Evolutionary conservation across 306 rosid species (phyloP), one percentile per base, ranked within the genome.

Genomic region (Astragalus membranaceus): DNA sequence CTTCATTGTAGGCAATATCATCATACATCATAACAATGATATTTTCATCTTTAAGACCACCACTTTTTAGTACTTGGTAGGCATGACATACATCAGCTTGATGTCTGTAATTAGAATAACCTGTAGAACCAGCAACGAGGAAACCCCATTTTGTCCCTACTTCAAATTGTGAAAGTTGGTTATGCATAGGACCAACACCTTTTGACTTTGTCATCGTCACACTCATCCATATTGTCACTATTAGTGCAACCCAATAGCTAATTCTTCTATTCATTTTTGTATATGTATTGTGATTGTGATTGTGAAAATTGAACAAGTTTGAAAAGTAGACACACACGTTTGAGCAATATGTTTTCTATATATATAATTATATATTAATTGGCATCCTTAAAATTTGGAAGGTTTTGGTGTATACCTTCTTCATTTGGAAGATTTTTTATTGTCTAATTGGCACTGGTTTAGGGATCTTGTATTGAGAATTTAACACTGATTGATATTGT

Each of bases 11-110:
- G 5, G 83, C 79, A 32, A 79, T 79, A 15, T 76, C 81, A 69
- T 76, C 81, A 32, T 69, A 60, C 81, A 76, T 76, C 59, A 76
- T 69, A 44, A 76, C 81, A 42, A 76, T 32, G 9, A 76, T 76
- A 33, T 76, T 76, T 61, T 76, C 76, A 52, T 76, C 81, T 16
- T 51, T 60, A 6, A 76, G 76, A 2, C 76, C 81, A 30, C 76
- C 76, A 2, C 8, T 69, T 47, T 52, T 79, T 11, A 79, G 14
- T 41, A 73, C 0, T 10, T 79, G 83, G 13, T 79, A 79, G 5
- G 83, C 83, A 51, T 79, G 83, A 8, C 79, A 79, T 16, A 79
- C 39, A 73, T 79, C 79, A 20, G 79, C 75, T 78, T 80, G 85
- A 33, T 80, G 85, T 41, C 85, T 80, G 48, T 76, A 80, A 52